These are phyloP conservation scores for Wickerhamomyces sydowiorum DNA, from an alignment of 805 yeast species.

Conservation along the genomic window DNA sequence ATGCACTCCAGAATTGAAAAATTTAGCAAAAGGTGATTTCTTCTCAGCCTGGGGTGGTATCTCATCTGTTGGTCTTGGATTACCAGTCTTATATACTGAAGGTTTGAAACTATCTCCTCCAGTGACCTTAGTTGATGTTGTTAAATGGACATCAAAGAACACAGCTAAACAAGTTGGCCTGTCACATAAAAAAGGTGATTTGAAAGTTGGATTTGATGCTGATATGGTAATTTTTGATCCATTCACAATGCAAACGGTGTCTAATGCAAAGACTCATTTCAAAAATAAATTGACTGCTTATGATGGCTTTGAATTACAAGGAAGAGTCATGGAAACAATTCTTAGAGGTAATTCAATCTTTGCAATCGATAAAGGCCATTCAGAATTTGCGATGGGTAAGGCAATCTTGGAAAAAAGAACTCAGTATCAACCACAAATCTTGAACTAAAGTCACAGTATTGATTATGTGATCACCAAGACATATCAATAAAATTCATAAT, in stretches of 20 bases:
- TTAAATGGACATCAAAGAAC: conserved; percentile 73
- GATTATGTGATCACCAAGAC: no score
- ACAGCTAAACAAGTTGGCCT: conserved; percentile 87
- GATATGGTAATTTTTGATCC: conserved; percentile 84
- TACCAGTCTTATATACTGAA: conserved; percentile 76
- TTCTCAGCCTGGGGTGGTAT: conserved; percentile 97
- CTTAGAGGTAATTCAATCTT: conserved; percentile 72
- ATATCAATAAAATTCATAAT: no score
- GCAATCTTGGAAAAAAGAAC: conserved; percentile 56
- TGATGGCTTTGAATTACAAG: conserved; percentile 61
- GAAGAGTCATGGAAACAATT: conserved; percentile 74
- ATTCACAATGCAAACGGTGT: conserved; percentile 39
- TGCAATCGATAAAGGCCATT: conserved; percentile 46
- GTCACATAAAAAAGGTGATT: conserved; percentile 61
- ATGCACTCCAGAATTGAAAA: conserved; percentile 87
- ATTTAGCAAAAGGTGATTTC: conserved; percentile 78
- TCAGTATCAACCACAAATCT: not conserved
- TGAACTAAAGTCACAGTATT: no score
- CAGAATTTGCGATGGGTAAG: conserved; percentile 51
- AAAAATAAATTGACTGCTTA: conserved; percentile 89
- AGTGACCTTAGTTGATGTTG: conserved; percentile 54
- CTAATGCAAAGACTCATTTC: conserved; percentile 55
- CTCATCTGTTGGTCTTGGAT: conserved; percentile 86
- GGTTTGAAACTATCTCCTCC: conserved; percentile 49
- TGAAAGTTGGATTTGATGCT: conserved; percentile 77